A percentile compares a stretch with the other conserved stretches of the same genome.
Conservation (phyloP, 352 stramenopile genomes). For the Globisporangium carolinianum region DNA sequence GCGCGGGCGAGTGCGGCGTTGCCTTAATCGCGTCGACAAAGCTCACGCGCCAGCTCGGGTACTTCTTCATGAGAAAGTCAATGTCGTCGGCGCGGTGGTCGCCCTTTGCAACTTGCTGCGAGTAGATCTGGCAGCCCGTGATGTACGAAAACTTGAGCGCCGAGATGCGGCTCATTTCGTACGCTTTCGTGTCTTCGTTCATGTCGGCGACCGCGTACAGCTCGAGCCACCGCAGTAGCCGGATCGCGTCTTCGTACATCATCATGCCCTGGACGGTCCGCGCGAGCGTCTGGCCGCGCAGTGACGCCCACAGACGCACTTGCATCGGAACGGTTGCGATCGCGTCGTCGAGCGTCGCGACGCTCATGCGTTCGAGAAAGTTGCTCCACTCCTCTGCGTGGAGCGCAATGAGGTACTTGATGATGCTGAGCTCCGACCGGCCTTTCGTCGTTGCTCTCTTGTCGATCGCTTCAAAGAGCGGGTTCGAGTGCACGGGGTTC, state of each 20-base stretch:
- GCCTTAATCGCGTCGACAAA: slow-evolving; percentile 77
- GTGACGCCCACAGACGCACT: slow-evolving; percentile 79
- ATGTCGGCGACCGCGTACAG: slow-evolving; percentile 59
- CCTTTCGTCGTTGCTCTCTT: slow-evolving; percentile 69
- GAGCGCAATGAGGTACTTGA: slow-evolving; percentile 86
- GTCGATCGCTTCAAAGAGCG: slow-evolving; percentile 72
- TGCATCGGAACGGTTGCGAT: slow-evolving; percentile 55
- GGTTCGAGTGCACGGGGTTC: slow-evolving; percentile 72
- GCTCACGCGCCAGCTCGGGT: slow-evolving; percentile 82
- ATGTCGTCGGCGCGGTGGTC: slow-evolving; percentile 85
- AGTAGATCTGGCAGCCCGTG: slow-evolving; percentile 85
- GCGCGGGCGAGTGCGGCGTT: slow-evolving; percentile 19
- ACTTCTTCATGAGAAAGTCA: slow-evolving; percentile 85
- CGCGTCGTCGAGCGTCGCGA: slow-evolving; percentile 61
- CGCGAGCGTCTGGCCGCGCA: slow-evolving; percentile 81
- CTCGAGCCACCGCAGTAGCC: slow-evolving; percentile 81
- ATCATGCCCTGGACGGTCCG: slow-evolving; percentile 87
- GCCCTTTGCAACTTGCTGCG: slow-evolving; percentile 62
- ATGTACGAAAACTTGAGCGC: slow-evolving; percentile 88
- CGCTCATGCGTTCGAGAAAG: slow-evolving; percentile 79
- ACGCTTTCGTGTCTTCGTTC: slow-evolving; percentile 56
- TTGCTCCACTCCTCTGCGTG: slow-evolving; percentile 87
- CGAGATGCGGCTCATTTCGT: slow-evolving; percentile 82
- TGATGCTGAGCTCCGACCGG: slow-evolving; percentile 72
- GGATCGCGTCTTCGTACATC: slow-evolving; percentile 85